These are phyloP conservation scores for Fusarium fujikuroi DNA, from an alignment of 2,329 filamentous ascomycete genomes.

Conservation along the genomic window DNA sequence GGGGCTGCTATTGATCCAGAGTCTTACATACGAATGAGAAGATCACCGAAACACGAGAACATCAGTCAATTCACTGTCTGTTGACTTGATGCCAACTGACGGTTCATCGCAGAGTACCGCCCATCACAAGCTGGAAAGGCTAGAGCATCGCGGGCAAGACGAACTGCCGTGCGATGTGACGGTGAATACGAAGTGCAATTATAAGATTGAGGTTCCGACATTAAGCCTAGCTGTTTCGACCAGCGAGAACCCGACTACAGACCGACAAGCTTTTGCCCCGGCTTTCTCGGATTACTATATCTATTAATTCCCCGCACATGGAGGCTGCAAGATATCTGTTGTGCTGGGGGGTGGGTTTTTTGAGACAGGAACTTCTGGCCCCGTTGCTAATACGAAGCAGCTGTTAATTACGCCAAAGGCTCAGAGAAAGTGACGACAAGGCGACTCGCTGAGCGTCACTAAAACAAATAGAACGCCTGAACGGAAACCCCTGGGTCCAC, in stretches of 20 bases:
- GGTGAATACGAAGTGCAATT: constrained; percentile 35
- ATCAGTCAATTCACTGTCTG: background rate
- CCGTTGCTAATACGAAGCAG: background rate
- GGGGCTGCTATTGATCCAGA: background rate
- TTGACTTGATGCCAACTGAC: background rate
- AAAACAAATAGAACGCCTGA: constrained; percentile 20
- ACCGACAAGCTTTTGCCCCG: constrained; percentile 37
- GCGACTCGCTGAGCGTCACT: constrained; percentile 11
- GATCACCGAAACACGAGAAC: background rate
- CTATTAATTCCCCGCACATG: constrained; percentile 28
- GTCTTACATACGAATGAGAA: background rate
- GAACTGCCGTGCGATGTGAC: constrained; percentile 12
- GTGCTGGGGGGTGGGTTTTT: background rate
- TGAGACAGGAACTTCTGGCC: constrained; percentile 5
- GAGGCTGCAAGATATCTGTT: constrained; percentile 3
- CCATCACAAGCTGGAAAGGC: background rate
- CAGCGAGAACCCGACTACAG: constrained; percentile 19
- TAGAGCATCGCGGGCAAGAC: constrained; percentile 10
- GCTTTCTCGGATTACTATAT: constrained; percentile 15
- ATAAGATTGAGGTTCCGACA: constrained; percentile 20
- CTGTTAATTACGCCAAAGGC: constrained; percentile 13
- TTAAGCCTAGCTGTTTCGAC: constrained; percentile 29
- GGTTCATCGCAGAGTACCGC: background rate
- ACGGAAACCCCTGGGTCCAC: constrained; percentile 8
- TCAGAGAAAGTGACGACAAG: constrained; percentile 13